Evolutionary conservation across 805 yeast species (phyloP).

Genomic region (Sugiyamaella americana): DNA sequence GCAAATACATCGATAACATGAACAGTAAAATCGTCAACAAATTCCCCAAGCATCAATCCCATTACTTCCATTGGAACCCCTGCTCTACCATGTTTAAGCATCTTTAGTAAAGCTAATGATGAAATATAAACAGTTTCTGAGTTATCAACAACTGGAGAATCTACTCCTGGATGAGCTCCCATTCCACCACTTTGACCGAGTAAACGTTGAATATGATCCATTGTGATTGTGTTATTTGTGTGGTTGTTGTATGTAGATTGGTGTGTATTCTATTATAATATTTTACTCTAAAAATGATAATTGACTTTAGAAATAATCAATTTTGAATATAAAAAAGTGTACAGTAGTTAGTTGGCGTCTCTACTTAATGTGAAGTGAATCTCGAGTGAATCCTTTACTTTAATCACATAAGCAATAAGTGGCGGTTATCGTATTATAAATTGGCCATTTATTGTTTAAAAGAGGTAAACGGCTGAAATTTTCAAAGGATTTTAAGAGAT

Average conservation of each 20-base stretch:
- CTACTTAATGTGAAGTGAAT: no score
- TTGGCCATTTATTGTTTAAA: no score
- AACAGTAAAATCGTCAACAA: slow-evolving; percentile 94
- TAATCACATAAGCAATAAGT: no score
- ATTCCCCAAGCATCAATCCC: slow-evolving; percentile 99
- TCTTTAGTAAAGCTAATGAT: slow-evolving; percentile 86
- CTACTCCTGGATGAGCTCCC: slow-evolving; percentile 34
- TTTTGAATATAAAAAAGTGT: no score
- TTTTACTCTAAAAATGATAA: no score
- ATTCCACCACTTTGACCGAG: slow-evolving; percentile 32
- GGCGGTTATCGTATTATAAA: no score
- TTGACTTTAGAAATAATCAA: no score
- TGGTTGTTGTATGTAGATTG: neutral
- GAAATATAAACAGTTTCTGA: slow-evolving; percentile 96
- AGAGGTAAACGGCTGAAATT: no score
- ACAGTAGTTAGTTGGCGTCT: no score
- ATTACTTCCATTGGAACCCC: slow-evolving; percentile 78
- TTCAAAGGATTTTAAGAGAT: no score
- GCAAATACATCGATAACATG: slow-evolving; percentile 98
- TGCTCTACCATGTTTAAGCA: slow-evolving; percentile 92
- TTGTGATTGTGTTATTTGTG: slow-evolving; percentile 12
- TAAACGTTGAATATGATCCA: slow-evolving; percentile 31
- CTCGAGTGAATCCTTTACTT: no score
- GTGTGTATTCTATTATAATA: no score
- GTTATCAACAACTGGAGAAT: slow-evolving; percentile 83